A percentile compares a stretch with the other conserved stretches of the same genome.
Evolutionary conservation across 345 rosid genomes (phyloP).

Genomic region (Hibiscus tridactylites): DNA sequence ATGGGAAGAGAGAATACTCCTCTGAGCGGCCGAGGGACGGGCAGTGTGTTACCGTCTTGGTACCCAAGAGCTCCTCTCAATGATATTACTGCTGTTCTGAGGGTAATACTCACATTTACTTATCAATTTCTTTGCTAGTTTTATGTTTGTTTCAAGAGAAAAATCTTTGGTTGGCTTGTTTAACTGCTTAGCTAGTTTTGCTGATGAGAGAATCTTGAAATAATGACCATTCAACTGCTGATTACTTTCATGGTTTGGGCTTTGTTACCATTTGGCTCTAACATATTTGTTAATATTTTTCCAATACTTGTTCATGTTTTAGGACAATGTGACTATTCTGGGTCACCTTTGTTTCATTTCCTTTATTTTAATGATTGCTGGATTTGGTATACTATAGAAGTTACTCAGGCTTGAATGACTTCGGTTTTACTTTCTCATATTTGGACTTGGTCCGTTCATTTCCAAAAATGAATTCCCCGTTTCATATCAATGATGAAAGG

Average conservation of each 20-base stretch:
- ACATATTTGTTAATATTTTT: background rate
- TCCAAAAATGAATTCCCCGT: no score
- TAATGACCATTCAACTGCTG: background rate
- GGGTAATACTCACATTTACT: slow-evolving; percentile 33
- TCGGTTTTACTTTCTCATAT: background rate
- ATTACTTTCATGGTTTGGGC: background rate
- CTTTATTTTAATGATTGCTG: background rate
- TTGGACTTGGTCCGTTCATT: background rate
- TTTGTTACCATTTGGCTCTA: background rate
- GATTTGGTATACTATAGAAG: no score
- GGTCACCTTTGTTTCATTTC: background rate
- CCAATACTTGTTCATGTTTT: background rate
- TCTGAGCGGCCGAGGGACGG: slow-evolving; percentile 22
- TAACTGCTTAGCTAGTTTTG: background rate
- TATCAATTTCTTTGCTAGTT: background rate
- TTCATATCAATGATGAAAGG: background rate
- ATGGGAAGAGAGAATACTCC: slow-evolving; percentile 38
- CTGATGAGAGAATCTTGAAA: background rate
- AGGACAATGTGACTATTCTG: background rate
- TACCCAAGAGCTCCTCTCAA: slow-evolving; percentile 79
- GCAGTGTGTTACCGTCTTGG: slow-evolving; percentile 59
- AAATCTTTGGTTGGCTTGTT: background rate
- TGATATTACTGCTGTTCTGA: slow-evolving; percentile 48
- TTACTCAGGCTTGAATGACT: no score
- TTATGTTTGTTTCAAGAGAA: background rate